These are phyloP conservation scores for Podospora pseudopauciseta DNA, from an alignment of 495 filamentous ascomycete genomes.

Conservation along the genomic window DNA sequence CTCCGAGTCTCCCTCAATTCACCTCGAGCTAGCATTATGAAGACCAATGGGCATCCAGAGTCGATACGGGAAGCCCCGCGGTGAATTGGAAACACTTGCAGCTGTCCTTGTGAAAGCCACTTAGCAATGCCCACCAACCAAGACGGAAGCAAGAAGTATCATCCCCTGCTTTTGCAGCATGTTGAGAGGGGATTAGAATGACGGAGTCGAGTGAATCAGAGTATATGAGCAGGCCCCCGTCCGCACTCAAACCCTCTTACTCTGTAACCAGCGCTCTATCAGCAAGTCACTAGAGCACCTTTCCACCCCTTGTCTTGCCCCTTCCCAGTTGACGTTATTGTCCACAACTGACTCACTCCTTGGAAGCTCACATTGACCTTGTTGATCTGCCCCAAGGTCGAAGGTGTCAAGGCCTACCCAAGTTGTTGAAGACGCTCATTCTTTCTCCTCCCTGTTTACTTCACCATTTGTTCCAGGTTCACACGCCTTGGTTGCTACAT, in stretches of 20 bases:
- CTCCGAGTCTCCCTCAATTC: neutral
- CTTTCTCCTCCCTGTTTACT: neutral
- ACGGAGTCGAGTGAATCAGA: neutral
- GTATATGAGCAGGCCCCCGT: neutral
- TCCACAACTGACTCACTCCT: neutral
- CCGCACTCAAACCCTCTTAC: neutral
- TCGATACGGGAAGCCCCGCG: neutral
- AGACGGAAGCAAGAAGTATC: neutral
- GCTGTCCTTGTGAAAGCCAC: neutral
- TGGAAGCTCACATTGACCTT: neutral
- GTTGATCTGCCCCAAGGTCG: neutral
- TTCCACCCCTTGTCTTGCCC: slow-evolving; percentile 8
- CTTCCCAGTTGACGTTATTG: neutral
- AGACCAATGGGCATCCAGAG: neutral
- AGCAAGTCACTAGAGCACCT: neutral
- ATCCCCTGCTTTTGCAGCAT: neutral
- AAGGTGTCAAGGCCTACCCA: neutral
- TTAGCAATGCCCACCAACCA: neutral
- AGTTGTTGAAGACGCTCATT: neutral
- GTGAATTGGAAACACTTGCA: neutral
- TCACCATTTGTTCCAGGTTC: neutral
- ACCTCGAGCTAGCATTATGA: neutral
- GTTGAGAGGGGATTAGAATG: neutral
- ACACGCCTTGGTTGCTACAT: neutral
- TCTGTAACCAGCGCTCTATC: neutral